Evolutionary conservation across 495 filamentous ascomycete species (phyloP), one percentile per base, ranked within the genome.

Genomic region (Glutinoglossum americanum): DNA sequence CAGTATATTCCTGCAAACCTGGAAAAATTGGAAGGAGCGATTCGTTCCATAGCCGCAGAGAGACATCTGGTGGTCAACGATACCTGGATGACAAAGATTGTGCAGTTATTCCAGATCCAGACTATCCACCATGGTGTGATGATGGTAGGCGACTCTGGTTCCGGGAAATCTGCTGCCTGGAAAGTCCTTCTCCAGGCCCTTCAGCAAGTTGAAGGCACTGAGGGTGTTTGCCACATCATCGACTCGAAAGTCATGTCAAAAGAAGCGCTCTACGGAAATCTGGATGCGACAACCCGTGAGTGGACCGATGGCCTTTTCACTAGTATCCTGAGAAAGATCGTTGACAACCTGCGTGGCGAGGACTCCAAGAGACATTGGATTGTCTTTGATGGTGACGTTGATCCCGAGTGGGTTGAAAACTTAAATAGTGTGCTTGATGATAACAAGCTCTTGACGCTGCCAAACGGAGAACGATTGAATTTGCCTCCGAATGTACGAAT

Each of bases 171-270:
- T 56, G 79, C 83, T 5, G 83, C 89, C 21, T 99, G 93, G 92
- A 87, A 86, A 65, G 81, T 93, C 19, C 76, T 99, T n/a, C 76
- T 99, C 11, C 84, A 90, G 64, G 93, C 92, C 10, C 72, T 99
- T 61, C 90, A 96, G 65, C 79, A 83, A 54, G 82, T 92, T 28
- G 90, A 99, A 67, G 82, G 81, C 21, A 76, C 92, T 28, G 92
- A 99, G 70, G 89, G 93, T 37, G 87, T 97, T 33, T 93, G 80
- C 63, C 93, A 99, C 64, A 85, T 97, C 62, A 99, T 99, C 61
- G 92, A 99, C 68, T 90, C 90, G 25, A 99, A 99, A 71, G 93
- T 99, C 66, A 99, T 99, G 93, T 94, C 89, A 35, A 99, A 99
- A 70, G 92, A 99, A 69, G 82, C 82, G 4, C 75, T 99, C 4